Conservation (phyloP, 371 early-diverging fungal genomes). For the Neoconidiobolus thromboides region DNA sequence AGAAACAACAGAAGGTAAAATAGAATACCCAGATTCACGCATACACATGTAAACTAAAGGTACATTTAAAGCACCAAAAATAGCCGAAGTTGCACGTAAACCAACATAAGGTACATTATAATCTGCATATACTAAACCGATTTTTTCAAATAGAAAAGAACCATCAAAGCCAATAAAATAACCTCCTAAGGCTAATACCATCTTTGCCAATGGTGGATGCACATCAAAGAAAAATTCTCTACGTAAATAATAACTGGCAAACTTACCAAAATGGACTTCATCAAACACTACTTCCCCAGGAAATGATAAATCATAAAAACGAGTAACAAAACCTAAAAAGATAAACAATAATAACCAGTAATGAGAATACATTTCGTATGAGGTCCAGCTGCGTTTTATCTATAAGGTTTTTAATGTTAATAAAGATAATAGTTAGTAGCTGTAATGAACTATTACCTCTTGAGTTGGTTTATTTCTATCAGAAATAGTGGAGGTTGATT, state of each 20-base stretch:
- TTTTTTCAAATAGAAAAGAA: constrained; percentile 78
- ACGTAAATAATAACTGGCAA: constrained; percentile 85
- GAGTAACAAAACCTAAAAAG: constrained; percentile 22
- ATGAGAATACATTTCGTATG: not conserved
- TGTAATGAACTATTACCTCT: too few relatives aligned
- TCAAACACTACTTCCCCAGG: constrained; percentile 59
- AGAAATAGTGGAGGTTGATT: too few relatives aligned
- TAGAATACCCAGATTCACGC: constrained; percentile 67
- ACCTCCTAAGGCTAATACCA: constrained; percentile 77
- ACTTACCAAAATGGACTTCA: constrained; percentile 99
- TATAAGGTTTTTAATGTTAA: too few relatives aligned
- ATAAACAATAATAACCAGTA: constrained; percentile 11
- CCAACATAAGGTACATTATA: constrained; percentile 81
- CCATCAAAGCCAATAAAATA: constrained; percentile 84
- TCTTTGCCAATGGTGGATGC: constrained; percentile 97
- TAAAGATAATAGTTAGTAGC: too few relatives aligned
- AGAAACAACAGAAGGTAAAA: constrained; percentile 52
- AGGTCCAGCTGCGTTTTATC: too few relatives aligned
- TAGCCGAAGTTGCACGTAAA: constrained; percentile 60
- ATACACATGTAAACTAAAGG: constrained; percentile 68
- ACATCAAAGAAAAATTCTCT: constrained; percentile 96
- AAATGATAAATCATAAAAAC: constrained; percentile 36
- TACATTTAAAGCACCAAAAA: constrained; percentile 55
- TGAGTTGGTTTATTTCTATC: too few relatives aligned
- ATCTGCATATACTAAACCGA: constrained; percentile 72